Evolutionary conservation across 2,329 filamentous ascomycete genomes (phyloP).

Genomic region (Thielaviopsis musarum): DNA sequence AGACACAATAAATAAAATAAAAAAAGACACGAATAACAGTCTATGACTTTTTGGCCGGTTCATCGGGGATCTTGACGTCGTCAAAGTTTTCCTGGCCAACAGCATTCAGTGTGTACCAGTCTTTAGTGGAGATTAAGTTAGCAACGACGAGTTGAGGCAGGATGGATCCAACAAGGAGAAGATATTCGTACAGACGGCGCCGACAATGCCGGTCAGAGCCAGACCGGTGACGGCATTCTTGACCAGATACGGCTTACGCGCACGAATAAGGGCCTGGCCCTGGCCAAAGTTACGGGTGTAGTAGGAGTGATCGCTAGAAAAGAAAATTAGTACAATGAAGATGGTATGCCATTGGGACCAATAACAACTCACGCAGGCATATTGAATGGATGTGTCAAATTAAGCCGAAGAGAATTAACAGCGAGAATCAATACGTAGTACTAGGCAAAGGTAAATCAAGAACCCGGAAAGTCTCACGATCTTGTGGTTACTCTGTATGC

Average conservation of each 20-base stretch:
- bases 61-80: conserved; percentile 78
- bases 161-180: not conserved
- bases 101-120: conserved; percentile 52
- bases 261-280: conserved; percentile 76
- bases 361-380: conserved; percentile 7
- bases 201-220: conserved; percentile 57
- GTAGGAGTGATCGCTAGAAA: conserved; percentile 31
- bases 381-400: not conserved
- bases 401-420: too few species aligned
- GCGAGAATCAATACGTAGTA: not conserved
- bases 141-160: not conserved
- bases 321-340: too few species aligned
- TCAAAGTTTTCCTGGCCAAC: conserved; percentile 96
- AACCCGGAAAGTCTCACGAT: too few species aligned
- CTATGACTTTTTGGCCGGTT: conserved; percentile 27
- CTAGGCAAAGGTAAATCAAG: not conserved
- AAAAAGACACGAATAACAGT: conserved; percentile 19
- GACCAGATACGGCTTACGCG: conserved; percentile 77
- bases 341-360: too few species aligned
- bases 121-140: conserved; percentile 18
- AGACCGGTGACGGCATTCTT: conserved; percentile 74
- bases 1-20: not conserved
- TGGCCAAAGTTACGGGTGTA: conserved; percentile 80
- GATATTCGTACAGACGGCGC: conserved; percentile 64
- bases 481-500: not conserved